Conservation (phyloP, 2,329 filamentous ascomycete species). For the Malbranchea zuffiana region DNA sequence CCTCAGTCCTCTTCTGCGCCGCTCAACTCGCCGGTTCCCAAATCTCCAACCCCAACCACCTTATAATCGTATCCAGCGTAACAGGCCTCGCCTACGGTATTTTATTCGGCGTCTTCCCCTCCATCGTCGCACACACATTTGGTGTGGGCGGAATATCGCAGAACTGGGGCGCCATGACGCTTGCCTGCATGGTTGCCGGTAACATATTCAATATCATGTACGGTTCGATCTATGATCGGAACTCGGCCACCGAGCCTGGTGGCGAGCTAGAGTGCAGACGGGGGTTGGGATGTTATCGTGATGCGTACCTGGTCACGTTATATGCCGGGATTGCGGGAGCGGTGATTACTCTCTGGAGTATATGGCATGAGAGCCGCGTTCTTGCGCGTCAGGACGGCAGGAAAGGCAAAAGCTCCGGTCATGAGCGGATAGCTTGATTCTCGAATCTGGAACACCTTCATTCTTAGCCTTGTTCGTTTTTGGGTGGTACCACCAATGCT, state of each 20-base stretch:
- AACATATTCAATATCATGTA: constrained; percentile 93
- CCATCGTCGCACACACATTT: constrained; percentile 79
- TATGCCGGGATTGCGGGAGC: constrained; percentile 59
- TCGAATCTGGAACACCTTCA: too few relatives aligned
- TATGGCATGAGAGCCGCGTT: constrained; percentile 30
- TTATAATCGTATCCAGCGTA: constrained; percentile 68
- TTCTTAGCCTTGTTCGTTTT: too few relatives aligned
- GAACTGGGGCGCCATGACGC: constrained; percentile 93
- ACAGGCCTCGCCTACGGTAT: constrained; percentile 88
- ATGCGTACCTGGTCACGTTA: constrained; percentile 71
- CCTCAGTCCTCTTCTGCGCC: constrained; percentile 63
- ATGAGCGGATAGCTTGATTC: constrained; percentile 10
- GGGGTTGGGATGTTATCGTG: constrained; percentile 67
- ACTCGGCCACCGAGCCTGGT: constrained; percentile 56
- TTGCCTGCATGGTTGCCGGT: constrained; percentile 75
- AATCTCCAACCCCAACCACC: constrained; percentile 63
- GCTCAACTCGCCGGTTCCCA: constrained; percentile 68
- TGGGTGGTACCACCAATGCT: too few relatives aligned
- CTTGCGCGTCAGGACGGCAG: constrained; percentile 17
- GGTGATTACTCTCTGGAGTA: constrained; percentile 51
- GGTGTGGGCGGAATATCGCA: constrained; percentile 80
- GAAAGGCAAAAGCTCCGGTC: constrained; percentile 20
- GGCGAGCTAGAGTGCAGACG: constrained; percentile 66
- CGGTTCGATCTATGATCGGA: constrained; percentile 68
- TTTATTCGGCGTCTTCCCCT: constrained; percentile 86